Evolutionary conservation across 73 alveolate genomes (phyloP).

Genomic region (Paramecium sonneborni): DNA sequence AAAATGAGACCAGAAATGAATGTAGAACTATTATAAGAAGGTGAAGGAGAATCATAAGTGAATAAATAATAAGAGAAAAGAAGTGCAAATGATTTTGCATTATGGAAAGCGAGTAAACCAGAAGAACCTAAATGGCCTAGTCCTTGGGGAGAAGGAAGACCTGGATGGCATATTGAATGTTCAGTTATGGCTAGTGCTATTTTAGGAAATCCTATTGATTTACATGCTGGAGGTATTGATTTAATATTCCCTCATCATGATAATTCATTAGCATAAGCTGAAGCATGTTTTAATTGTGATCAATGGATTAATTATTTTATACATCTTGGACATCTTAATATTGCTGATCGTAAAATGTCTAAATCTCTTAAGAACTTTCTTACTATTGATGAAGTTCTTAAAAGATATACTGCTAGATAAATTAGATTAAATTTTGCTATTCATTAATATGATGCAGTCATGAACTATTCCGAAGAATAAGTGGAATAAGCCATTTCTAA

Average conservation of each 20-base stretch:
- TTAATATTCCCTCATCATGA: conserved; percentile 93
- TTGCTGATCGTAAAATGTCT: conserved; percentile 97
- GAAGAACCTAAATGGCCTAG: conserved; percentile 99
- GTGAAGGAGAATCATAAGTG: conserved; percentile 91
- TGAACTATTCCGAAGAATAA: conserved; percentile 90
- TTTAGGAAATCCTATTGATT: conserved; percentile 90
- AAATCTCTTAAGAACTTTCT: conserved; percentile 98
- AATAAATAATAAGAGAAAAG: conserved; percentile 89
- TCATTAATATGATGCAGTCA: conserved; percentile 91
- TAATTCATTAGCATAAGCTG: conserved; percentile 95
- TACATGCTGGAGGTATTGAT: conserved; percentile 94
- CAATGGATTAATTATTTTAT: conserved; percentile 99
- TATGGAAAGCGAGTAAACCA: conserved; percentile 98
- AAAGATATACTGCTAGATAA: conserved; percentile 84
- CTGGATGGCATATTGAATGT: conserved; percentile 99
- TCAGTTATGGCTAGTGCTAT: conserved; percentile 91
- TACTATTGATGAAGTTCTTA: conserved; percentile 88
- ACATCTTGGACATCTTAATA: conserved; percentile 99
- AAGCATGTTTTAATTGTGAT: conserved; percentile 88
- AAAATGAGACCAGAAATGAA: conserved; percentile 87
- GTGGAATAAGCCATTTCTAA: conserved; percentile 86
- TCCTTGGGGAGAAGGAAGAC: conserved; percentile 98
- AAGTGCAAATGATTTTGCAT: conserved; percentile 95
- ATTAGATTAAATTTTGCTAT: conserved; percentile 91
- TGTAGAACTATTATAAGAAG: conserved; percentile 86